These are phyloP conservation scores for Plasmodium coatneyi DNA, from an alignment of 169 alveolate genomes.

Conservation along the genomic window DNA sequence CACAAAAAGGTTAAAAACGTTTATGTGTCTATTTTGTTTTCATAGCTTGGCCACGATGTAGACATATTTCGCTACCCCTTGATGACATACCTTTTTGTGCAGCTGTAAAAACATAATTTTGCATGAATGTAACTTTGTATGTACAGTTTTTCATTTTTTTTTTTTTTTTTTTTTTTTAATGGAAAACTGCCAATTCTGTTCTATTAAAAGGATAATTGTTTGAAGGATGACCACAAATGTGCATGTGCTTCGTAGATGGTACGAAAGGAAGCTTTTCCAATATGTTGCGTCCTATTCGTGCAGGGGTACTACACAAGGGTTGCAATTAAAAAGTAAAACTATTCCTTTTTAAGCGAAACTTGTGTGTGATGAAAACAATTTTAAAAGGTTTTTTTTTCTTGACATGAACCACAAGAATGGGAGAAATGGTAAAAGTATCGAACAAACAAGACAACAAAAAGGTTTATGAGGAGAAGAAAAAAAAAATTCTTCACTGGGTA, in stretches of 20 bases:
- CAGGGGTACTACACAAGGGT: not conserved
- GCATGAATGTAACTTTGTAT: not conserved
- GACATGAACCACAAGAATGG: not conserved
- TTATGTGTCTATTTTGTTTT: not conserved
- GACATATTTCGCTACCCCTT: not conserved
- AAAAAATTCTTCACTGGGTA: not conserved
- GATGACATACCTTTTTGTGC: not conserved
- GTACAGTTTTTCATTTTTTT: not conserved
- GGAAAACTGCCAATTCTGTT: not conserved
- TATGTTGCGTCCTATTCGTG: not conserved
- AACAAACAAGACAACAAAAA: not conserved
- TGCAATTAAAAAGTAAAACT: not conserved
- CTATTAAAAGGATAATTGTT: not conserved
- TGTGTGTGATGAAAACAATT: not conserved
- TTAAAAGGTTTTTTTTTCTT: not conserved
- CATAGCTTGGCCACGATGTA: conserved; percentile 1
- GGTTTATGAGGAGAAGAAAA: not conserved
- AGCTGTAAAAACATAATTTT: not conserved
- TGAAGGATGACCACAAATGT: not conserved
- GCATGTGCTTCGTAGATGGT: not conserved
- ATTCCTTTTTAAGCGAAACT: not conserved
- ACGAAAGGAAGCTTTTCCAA: not conserved
- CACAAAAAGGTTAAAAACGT: not conserved
- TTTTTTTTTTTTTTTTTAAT: not conserved
- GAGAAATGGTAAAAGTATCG: not conserved